phyloP scores from a whole-genome alignment of 2,329 filamentous ascomycete genomes.

The Penicillium sp. region DNA sequence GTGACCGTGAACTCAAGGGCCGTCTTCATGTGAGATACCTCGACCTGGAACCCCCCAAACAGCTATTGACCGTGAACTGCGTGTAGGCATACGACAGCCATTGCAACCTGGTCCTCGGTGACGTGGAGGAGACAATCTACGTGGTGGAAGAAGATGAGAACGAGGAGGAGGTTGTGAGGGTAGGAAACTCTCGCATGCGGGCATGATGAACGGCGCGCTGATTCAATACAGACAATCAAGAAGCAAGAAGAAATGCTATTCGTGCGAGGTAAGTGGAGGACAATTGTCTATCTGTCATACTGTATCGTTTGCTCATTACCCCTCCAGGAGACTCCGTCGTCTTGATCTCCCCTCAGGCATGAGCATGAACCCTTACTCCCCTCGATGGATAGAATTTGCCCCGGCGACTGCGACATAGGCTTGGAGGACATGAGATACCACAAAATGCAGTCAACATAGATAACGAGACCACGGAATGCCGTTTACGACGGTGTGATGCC shows the following conservation, averaged over 20 bases:
- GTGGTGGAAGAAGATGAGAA: conserved; percentile 84
- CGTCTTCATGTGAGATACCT: conserved; percentile 75
- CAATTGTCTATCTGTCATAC: background rate
- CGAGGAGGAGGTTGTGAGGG: conserved; percentile 71
- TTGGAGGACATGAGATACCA: conserved; percentile 20
- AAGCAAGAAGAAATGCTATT: conserved; percentile 99
- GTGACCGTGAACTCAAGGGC: conserved; percentile 93
- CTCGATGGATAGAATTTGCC: conserved; percentile 18
- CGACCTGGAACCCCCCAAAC: background rate
- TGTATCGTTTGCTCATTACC: conserved; percentile 29
- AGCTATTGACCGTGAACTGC: conserved; percentile 17
- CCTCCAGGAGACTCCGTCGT: conserved; percentile 70
- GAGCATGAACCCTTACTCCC: conserved; percentile 16
- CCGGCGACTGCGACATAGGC: conserved; percentile 16
- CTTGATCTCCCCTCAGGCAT: conserved; percentile 66
- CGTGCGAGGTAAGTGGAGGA: conserved; percentile 71
- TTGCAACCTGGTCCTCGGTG: conserved; percentile 93
- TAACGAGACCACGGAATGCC: conserved; percentile 24
- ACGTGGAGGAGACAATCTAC: conserved; percentile 97
- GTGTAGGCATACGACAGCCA: conserved; percentile 93
- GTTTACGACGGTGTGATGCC: conserved; percentile 15
- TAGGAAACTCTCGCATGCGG: conserved; percentile 40
- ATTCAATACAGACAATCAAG: conserved; percentile 70
- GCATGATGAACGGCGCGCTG: conserved; percentile 8
- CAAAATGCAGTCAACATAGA: conserved; percentile 20